Base-by-base conservation (phyloP, 768 basidiomycete genomes). In the Suillus lakei region DNA sequence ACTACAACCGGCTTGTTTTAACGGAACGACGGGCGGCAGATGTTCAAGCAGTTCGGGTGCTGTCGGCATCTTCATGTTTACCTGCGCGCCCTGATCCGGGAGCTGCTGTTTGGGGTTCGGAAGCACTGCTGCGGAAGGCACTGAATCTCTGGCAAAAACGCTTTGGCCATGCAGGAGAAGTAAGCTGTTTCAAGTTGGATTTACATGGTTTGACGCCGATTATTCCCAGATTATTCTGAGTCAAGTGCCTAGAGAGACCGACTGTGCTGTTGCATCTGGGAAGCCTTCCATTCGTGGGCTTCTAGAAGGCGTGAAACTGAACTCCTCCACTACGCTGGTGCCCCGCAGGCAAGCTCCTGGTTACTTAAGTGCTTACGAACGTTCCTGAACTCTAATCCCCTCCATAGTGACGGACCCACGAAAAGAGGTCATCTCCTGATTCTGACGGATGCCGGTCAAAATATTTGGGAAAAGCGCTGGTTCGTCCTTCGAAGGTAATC, bases 351-450 rank as follows among this genome's bases (percentile, higher is more conserved):
- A 72, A 67, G 83, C 78, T 3, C 53, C 10, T 64, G 28, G 39
- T 54, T 62, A 53, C 60, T 48, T 18, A 23, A 54, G 59, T 26
- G 18, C 51, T 21, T 63, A 36, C 18, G 46, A 38, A 63, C 34
- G 60, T 36, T 21, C 34, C 38, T 59, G 12, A 39, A 54, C 62
- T 55, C 68, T 65, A 54, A 21, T 63, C 26, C 30, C 58, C 16
- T 53, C 23, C 55, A 2, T 68, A 97, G 95, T 68, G 91, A 96
- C 73, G 86, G 85, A 18, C 85, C 89, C 4, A 92, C 93, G 9
- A 96, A 95, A 84, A 91, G 89, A 74, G 97, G 97, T 12, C 81
- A 91, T 72, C 80, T 99, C 60, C 79, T 90, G 80, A 84, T 96
- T 67, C 84, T 98, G 69, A 86, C 84, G 32, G 90, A 99, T 74